Conservation (phyloP, 805 yeast genomes). For the Saccharomycopsis olivae region DNA sequence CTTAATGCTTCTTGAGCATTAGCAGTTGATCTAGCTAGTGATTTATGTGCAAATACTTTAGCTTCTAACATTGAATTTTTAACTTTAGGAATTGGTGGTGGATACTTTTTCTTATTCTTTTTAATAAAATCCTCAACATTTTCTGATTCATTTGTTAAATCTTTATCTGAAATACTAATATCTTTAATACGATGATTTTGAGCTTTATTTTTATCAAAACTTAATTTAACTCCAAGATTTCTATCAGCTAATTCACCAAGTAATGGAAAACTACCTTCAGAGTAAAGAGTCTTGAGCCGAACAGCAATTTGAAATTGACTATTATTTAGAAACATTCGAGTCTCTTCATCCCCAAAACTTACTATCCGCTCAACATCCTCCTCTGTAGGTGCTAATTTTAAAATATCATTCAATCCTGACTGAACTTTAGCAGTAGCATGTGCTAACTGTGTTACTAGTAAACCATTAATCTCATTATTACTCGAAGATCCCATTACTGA, state of each 20-base stretch:
- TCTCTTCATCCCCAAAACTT: too few relatives aligned
- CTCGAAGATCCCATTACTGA: too few relatives aligned
- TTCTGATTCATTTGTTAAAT: background rate
- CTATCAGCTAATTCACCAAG: background rate
- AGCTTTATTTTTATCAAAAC: background rate
- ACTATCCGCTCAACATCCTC: too few relatives aligned
- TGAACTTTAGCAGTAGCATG: too few relatives aligned
- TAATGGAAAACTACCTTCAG: background rate
- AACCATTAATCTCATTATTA: too few relatives aligned
- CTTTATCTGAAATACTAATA: background rate
- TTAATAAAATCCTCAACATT: background rate
- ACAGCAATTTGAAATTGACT: background rate
- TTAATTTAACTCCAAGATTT: background rate
- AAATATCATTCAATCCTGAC: too few relatives aligned
- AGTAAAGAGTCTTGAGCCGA: constrained; percentile 1
- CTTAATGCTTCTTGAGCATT: constrained; percentile 48
- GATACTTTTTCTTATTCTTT: constrained; percentile 25
- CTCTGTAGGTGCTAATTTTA: too few relatives aligned
- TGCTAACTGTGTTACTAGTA: too few relatives aligned
- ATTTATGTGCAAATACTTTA: constrained; percentile 75
- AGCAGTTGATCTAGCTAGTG: constrained; percentile 31
- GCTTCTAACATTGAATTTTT: constrained; percentile 45
- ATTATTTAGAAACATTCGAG: too few relatives aligned
- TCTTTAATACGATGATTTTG: too few relatives aligned
- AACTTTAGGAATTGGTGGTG: constrained; percentile 67